These are phyloP conservation scores for Russula sp. DNA, from an alignment of 768 basidiomycete species.

Conservation along the genomic window DNA sequence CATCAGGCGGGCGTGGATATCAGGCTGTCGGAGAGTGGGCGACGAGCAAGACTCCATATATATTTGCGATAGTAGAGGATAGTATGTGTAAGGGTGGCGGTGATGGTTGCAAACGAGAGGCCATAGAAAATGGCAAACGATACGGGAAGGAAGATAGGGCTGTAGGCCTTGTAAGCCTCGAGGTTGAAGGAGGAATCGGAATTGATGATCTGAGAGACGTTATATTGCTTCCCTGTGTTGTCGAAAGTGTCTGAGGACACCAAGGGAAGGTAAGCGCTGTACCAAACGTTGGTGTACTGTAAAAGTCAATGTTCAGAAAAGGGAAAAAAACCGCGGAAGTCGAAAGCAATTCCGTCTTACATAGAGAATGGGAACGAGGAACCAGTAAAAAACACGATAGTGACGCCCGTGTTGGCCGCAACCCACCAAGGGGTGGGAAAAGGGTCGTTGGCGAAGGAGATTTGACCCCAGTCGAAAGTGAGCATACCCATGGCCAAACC, in stretches of 20 bases:
- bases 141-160: constrained; percentile 58
- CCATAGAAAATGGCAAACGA: constrained; percentile 78
- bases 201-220: constrained; percentile 57
- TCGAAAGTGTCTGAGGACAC: constrained; percentile 65
- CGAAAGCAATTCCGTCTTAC: constrained; percentile 11
- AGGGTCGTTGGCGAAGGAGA: constrained; percentile 52
- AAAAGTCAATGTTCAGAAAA: neutral
- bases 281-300: constrained; percentile 37
- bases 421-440: constrained; percentile 84
- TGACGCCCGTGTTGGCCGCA: constrained; percentile 61
- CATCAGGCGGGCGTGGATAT: constrained; percentile 85
- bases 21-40: constrained; percentile 76
- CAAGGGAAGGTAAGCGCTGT: constrained; percentile 42
- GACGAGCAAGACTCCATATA: constrained; percentile 66
- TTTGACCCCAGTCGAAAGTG: constrained; percentile 73
- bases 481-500: constrained; percentile 58
- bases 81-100: constrained; percentile 69
- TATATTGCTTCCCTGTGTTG: constrained; percentile 55
- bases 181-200: constrained; percentile 54
- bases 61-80: constrained; percentile 74
- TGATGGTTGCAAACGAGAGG: constrained; percentile 76
- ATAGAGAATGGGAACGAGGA: constrained; percentile 61
- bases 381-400: constrained; percentile 70
- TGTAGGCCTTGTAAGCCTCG: constrained; percentile 53
- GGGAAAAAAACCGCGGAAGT: neutral